Percentiles rank a stretch among this genome's conserved stretches.
Conservation (phyloP, 2,329 filamentous ascomycete genomes). For the Aspergillus versicolor region DNA sequence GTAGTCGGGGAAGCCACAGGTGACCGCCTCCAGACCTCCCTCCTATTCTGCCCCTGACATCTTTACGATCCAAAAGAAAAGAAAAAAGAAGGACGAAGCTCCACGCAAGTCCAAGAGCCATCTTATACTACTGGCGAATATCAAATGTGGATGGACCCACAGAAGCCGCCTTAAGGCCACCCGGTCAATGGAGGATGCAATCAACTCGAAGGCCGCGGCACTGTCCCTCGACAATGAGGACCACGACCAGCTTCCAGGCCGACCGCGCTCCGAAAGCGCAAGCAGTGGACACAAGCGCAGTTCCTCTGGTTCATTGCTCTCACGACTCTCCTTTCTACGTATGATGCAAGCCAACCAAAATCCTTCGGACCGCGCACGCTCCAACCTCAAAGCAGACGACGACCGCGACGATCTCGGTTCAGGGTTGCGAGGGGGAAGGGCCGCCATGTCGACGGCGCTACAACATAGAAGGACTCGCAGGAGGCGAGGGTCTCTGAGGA, state of each 20-base stretch:
- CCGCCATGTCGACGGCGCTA: slow-evolving; percentile 50
- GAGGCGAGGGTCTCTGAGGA: slow-evolving; percentile 80
- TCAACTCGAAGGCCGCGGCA: slow-evolving; percentile 24
- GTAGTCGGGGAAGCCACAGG: slow-evolving; percentile 1
- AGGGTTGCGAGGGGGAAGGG: slow-evolving; percentile 46
- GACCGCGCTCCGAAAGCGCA: slow-evolving; percentile 34
- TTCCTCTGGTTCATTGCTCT: slow-evolving; percentile 65
- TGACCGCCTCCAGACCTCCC: slow-evolving; percentile 1
- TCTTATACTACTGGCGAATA: neutral
- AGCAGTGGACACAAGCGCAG: slow-evolving; percentile 51
- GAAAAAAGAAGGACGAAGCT: too few relatives aligned
- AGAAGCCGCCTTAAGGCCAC: slow-evolving; percentile 20
- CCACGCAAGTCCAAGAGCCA: neutral
- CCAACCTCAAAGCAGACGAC: slow-evolving; percentile 25
- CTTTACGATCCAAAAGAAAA: neutral
- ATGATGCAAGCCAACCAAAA: slow-evolving; percentile 40
- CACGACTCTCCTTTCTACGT: slow-evolving; percentile 68
- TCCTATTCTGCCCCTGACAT: slow-evolving; percentile 3
- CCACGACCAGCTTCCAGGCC: slow-evolving; percentile 20
- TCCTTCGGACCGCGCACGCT: slow-evolving; percentile 29
- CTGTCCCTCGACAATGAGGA: slow-evolving; percentile 26
- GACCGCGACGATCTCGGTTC: slow-evolving; percentile 27
- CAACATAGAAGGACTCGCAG: slow-evolving; percentile 61
- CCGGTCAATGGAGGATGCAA: slow-evolving; percentile 39
- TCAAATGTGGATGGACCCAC: slow-evolving; percentile 23